phyloP scores from a whole-genome alignment of 805 yeast genomes.

The Cyberlindnera samutprakarnensis region DNA sequence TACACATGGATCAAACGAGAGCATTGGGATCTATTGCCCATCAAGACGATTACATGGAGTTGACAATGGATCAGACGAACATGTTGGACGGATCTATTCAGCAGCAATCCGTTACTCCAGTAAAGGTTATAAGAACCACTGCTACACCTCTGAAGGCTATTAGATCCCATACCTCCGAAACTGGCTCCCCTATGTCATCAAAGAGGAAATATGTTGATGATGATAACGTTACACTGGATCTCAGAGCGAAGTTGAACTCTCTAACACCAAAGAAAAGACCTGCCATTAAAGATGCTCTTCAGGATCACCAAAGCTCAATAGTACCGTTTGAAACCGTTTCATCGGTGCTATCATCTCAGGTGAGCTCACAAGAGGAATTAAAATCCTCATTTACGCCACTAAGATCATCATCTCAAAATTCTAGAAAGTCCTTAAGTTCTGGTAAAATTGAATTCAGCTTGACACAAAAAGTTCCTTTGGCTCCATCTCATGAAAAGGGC shows the following conservation, averaged over 20 bases:
- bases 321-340: slow-evolving; percentile 3
- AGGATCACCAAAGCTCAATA: too few species aligned
- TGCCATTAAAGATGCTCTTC: background rate
- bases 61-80: slow-evolving; percentile 14
- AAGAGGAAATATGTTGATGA: slow-evolving; percentile 11
- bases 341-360: slow-evolving; percentile 4
- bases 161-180: slow-evolving; percentile 23
- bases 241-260: slow-evolving; percentile 19
- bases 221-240: slow-evolving; percentile 9
- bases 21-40: slow-evolving; percentile 5
- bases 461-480: slow-evolving; percentile 15
- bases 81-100: slow-evolving; percentile 1
- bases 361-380: slow-evolving; percentile 8
- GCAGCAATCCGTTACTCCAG: background rate
- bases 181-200: slow-evolving; percentile 23
- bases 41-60: slow-evolving; percentile 3
- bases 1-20: slow-evolving; percentile 17
- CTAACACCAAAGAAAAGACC: slow-evolving; percentile 18
- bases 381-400: slow-evolving; percentile 21
- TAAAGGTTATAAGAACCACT: background rate
- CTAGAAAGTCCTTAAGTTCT: slow-evolving; percentile 9
- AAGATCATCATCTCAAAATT: slow-evolving; percentile 8
- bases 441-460: slow-evolving; percentile 14
- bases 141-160: slow-evolving; percentile 16
- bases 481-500: slow-evolving; percentile 17